Evolutionary conservation across 2,329 filamentous ascomycete species (phyloP).

Genomic region (Arachnopeziza araneosa): DNA sequence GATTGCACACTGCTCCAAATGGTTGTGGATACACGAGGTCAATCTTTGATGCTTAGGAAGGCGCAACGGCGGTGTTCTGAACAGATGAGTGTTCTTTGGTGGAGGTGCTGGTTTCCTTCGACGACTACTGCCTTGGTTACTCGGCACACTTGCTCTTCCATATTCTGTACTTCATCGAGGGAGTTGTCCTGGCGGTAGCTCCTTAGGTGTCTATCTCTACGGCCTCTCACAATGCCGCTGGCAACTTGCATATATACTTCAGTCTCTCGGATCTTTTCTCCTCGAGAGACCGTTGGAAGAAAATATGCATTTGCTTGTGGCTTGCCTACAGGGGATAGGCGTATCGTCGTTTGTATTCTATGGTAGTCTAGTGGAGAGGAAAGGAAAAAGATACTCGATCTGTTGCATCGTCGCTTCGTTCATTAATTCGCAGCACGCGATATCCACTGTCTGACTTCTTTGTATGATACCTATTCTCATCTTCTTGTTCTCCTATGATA

Average conservation of each 20-base stretch:
- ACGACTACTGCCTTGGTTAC: slow-evolving; percentile 25
- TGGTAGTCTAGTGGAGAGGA: slow-evolving; percentile 23
- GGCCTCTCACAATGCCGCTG: slow-evolving; percentile 22
- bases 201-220: slow-evolving; percentile 20
- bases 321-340: slow-evolving; percentile 21
- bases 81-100: slow-evolving; percentile 25
- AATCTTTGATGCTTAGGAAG: slow-evolving; percentile 17
- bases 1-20: slow-evolving; percentile 12
- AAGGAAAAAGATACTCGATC: slow-evolving; percentile 27
- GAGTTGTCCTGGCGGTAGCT: slow-evolving; percentile 23
- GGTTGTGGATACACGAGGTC: slow-evolving; percentile 20
- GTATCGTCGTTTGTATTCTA: slow-evolving; percentile 19
- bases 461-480: slow-evolving; percentile 15
- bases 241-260: slow-evolving; percentile 27
- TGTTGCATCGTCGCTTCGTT: slow-evolving; percentile 20
- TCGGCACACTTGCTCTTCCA: slow-evolving; percentile 11
- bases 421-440: slow-evolving; percentile 12
- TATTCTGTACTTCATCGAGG: slow-evolving; percentile 21
- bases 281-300: slow-evolving; percentile 8
- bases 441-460: slow-evolving; percentile 10
- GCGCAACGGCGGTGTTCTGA: slow-evolving; percentile 21
- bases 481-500: slow-evolving; percentile 13
- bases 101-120: slow-evolving; percentile 27
- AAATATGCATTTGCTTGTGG: slow-evolving; percentile 27
- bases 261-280: slow-evolving; percentile 10